phyloP scores from a whole-genome alignment of 129 eudicot genomes.

The Centrapalus pauciflorus region DNA sequence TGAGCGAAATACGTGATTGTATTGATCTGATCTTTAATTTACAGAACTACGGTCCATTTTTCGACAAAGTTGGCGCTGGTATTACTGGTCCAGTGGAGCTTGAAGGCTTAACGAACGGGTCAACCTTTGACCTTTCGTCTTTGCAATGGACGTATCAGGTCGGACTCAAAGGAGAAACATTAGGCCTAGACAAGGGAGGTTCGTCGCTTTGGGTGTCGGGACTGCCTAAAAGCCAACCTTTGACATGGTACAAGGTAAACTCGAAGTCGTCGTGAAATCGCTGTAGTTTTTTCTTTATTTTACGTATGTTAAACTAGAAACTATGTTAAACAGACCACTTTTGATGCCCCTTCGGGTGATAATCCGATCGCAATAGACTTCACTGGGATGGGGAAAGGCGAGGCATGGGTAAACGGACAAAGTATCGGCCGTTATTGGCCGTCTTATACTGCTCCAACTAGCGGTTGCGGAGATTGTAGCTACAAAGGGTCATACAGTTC shows the following conservation, averaged over 20 bases:
- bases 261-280: not conserved
- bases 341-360: slow-evolving; percentile 73
- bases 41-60: slow-evolving; percentile 94
- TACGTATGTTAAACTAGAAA: not conserved
- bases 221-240: slow-evolving; percentile 68
- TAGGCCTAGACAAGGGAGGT: slow-evolving; percentile 59
- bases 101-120: slow-evolving; percentile 43
- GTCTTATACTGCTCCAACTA: slow-evolving; percentile 41
- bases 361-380: slow-evolving; percentile 76
- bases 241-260: slow-evolving; percentile 95
- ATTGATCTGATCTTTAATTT: not conserved
- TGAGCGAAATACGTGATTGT: not conserved
- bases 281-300: not conserved
- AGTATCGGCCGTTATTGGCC: slow-evolving; percentile 99
- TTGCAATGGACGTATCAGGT: slow-evolving; percentile 86
- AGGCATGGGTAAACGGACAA: slow-evolving; percentile 95
- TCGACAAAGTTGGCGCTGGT: slow-evolving; percentile 72
- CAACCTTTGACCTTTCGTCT: slow-evolving; percentile 64
- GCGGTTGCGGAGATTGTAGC: slow-evolving; percentile 64
- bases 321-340: slow-evolving; percentile 50
- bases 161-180: slow-evolving; percentile 83
- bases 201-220: slow-evolving; percentile 66
- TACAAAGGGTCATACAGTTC: slow-evolving; percentile 61
- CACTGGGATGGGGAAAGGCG: slow-evolving; percentile 89
- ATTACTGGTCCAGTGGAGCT: slow-evolving; percentile 87